Evolutionary conservation across 106 monocot genomes (phyloP).

Genomic region (Triglochin maritima): DNA sequence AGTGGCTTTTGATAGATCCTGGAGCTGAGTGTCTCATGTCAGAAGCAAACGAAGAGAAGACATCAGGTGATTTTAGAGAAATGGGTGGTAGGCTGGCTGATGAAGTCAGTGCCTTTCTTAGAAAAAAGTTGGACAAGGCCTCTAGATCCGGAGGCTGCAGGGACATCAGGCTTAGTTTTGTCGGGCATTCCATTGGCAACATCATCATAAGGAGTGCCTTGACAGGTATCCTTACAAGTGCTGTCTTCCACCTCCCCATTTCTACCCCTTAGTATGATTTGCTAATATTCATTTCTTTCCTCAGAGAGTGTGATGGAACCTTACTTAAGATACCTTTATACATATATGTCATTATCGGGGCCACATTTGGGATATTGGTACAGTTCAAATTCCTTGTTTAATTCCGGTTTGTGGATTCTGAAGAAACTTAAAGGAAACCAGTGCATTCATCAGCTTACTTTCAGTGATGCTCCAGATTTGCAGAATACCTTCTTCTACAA

Average conservation of each 20-base stretch:
- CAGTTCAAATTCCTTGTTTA: conserved; percentile 92
- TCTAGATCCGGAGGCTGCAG: conserved; percentile 66
- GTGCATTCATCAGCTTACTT: conserved; percentile 90
- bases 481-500: conserved; percentile 94
- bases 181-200: conserved; percentile 98
- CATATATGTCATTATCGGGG: conserved; percentile 90
- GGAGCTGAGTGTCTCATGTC: conserved; percentile 92
- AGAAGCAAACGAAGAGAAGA: conserved; percentile 92
- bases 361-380: conserved; percentile 94
- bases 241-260: neutral
- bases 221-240: conserved; percentile 38
- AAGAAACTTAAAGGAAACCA: conserved; percentile 83
- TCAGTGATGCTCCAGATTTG: conserved; percentile 78
- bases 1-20: conserved; percentile 96
- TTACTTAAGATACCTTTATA: conserved; percentile 64
- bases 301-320: conserved; percentile 71
- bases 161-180: conserved; percentile 88
- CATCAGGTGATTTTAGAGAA: conserved; percentile 88
- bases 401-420: conserved; percentile 91
- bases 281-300: conserved; percentile 2
- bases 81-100: conserved; percentile 89
- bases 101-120: conserved; percentile 62
- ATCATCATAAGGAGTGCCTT: conserved; percentile 91
- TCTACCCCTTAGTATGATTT: neutral
- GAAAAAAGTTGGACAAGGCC: conserved; percentile 70